Percentiles rank a stretch among this genome's conserved stretches.
Conservation (phyloP, 345 rosid species). For the rapeseed (Brassica napus) region Da-Ae NC_063439.1:3178001-3178500, state of each 20-base stretch:
- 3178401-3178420: not conserved
- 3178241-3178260: not conserved
- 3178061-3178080: not conserved
- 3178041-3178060: not conserved
- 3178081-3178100: conserved; percentile 1
- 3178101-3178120: not conserved
- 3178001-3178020: not conserved
- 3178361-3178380: not conserved
- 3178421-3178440: not conserved
- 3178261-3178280: not conserved
- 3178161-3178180: not conserved
- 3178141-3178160: conserved; percentile 12
- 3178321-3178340: not conserved
- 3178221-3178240: not conserved
- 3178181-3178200: not conserved
- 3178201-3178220: not conserved
- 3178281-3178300: not conserved
- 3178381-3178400: not conserved
- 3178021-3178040: not conserved
- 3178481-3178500: not conserved
- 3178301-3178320: not conserved
- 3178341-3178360: not conserved
- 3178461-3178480: not conserved
- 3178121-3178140: not conserved
- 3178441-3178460: not conserved